Conservation (phyloP, 768 basidiomycete species). For the Gyrodon lividus region DNA sequence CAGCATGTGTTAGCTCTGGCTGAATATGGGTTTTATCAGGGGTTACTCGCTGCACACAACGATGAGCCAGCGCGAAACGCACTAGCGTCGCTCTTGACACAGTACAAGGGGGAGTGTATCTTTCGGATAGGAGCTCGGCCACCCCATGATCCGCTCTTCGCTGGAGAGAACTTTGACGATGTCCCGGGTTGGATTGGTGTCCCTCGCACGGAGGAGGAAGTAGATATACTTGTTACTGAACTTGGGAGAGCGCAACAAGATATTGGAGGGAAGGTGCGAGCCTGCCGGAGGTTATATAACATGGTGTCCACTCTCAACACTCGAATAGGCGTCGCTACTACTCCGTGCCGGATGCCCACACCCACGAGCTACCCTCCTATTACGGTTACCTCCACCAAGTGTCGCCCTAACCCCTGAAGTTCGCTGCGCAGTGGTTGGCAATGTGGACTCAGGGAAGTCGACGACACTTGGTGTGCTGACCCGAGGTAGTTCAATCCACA, state of each 20-base stretch:
- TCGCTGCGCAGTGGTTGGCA: conserved; percentile 93
- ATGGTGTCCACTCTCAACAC: background rate
- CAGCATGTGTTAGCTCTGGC: background rate
- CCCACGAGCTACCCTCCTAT: conserved; percentile 57
- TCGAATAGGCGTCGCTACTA: conserved; percentile 52
- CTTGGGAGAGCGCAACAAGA: conserved; percentile 62
- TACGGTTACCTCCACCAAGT: conserved; percentile 74
- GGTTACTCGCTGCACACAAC: conserved; percentile 41
- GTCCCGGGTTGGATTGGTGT: conserved; percentile 56
- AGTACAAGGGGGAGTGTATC: conserved; percentile 69
- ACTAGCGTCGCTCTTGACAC: conserved; percentile 66
- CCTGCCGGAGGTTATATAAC: background rate
- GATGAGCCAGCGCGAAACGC: conserved; percentile 60
- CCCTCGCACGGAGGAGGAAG: conserved; percentile 48
- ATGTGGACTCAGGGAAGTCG: conserved; percentile 92
- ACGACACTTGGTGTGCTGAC: conserved; percentile 94
- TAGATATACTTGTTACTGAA: conserved; percentile 44
- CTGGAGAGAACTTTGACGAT: conserved; percentile 46
- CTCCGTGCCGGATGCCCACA: conserved; percentile 46
- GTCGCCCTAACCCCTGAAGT: conserved; percentile 87
- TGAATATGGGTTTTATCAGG: conserved; percentile 30
- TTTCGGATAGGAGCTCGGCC: conserved; percentile 72
- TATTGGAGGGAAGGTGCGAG: conserved; percentile 73
- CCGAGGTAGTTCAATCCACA: conserved; percentile 53
- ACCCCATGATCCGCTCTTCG: conserved; percentile 52